phyloP scores from a whole-genome alignment of 805 yeast genomes.

The Ogataea chonburiensis region DNA sequence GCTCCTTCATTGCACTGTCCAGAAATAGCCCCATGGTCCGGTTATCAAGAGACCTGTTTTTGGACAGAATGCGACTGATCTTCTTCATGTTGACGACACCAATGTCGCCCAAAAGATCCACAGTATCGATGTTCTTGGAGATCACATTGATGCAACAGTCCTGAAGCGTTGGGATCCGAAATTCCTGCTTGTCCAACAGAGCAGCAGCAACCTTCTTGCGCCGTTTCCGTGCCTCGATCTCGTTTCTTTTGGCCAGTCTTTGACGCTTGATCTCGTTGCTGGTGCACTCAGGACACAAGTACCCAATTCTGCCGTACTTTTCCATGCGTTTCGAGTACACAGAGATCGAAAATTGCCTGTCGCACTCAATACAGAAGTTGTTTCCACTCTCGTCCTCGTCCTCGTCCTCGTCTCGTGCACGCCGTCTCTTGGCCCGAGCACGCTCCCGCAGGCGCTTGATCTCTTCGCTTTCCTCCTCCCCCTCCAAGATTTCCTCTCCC shows the following conservation, averaged over 20 bases:
- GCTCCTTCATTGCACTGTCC: constrained; percentile 49
- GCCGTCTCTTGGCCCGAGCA: constrained; percentile 36
- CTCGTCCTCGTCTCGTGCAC: constrained; percentile 34
- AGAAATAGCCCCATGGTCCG: constrained; percentile 73
- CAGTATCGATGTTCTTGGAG: constrained; percentile 65
- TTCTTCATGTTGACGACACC: constrained; percentile 70
- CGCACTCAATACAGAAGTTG: constrained; percentile 59
- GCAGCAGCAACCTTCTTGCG: constrained; percentile 84
- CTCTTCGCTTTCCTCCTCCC: constrained; percentile 25
- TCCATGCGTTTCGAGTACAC: constrained; percentile 61
- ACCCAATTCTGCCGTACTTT: constrained; percentile 53
- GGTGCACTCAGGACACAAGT: constrained; percentile 64
- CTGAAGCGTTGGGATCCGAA: constrained; percentile 68
- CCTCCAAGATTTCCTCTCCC: constrained; percentile 39
- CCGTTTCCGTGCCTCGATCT: constrained; percentile 64
- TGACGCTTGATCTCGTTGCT: constrained; percentile 42
- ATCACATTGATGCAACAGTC: constrained; percentile 74
- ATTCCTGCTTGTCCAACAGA: constrained; percentile 67
- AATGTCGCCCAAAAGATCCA: constrained; percentile 83
- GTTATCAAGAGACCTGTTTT: constrained; percentile 76
- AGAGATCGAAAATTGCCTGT: constrained; percentile 52
- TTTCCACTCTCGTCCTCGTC: constrained; percentile 50
- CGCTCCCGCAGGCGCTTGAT: constrained; percentile 18
- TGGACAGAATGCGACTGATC: constrained; percentile 72
- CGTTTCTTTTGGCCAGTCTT: constrained; percentile 47